Percentiles rank a stretch among this genome's conserved stretches.
These are phyloP conservation scores for Pleurotus tuoliensis DNA, from an alignment of 768 basidiomycete species.

Conservation along the genomic window DNA sequence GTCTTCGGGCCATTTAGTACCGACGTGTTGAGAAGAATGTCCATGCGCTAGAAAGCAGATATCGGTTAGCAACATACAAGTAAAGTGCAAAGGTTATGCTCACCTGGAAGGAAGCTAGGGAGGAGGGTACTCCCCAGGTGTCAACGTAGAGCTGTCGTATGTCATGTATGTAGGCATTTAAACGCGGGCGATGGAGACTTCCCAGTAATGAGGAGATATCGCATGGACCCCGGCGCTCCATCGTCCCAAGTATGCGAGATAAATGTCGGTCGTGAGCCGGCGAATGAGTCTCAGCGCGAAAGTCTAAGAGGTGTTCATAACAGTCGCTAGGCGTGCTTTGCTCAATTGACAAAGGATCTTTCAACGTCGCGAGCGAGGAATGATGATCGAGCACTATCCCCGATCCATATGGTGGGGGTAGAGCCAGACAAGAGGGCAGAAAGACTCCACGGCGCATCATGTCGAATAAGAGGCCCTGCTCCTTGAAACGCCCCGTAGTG, in stretches of 20 bases:
- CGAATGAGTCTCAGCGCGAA: constrained; percentile 31
- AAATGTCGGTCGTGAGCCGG: constrained; percentile 27
- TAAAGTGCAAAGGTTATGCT: no score
- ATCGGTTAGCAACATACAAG: not conserved
- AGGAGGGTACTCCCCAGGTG: not conserved
- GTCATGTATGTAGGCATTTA: not conserved
- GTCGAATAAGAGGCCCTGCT: constrained; percentile 26
- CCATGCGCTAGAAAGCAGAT: not conserved
- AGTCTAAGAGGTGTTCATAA: constrained; percentile 25
- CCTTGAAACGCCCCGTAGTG: constrained; percentile 7
- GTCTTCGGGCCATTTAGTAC: not conserved
- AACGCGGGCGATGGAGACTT: not conserved
- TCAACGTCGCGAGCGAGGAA: constrained; percentile 36
- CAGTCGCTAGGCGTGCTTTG: not conserved
- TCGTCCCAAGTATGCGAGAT: not conserved
- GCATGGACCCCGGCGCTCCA: not conserved
- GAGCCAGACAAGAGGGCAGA: not conserved
- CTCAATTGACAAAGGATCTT: constrained; percentile 24
- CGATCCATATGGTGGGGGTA: constrained; percentile 24
- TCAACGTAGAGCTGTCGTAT: not conserved
- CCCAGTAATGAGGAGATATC: not conserved
- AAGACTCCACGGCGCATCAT: constrained; percentile 31
- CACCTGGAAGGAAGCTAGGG: not conserved
- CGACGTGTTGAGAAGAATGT: not conserved
- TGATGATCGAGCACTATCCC: constrained; percentile 46